Evolutionary conservation across 1,284 basidiomycete genomes (phyloP), one percentile per base, ranked within the genome.

Genomic region (Austroboletus novae-zelandiae): DNA sequence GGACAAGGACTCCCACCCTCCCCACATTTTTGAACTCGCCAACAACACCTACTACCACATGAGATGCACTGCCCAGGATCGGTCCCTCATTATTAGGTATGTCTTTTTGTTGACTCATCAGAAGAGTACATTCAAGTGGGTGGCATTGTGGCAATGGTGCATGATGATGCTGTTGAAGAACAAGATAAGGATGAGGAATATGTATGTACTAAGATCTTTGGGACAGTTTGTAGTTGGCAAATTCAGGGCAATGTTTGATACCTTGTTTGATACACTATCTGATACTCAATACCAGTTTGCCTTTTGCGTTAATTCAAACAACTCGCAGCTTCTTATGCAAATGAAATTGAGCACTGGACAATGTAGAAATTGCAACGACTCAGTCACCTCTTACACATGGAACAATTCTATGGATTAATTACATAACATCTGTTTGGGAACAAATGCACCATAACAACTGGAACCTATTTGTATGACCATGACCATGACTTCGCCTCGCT

Each of bases 11-110:
- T 61, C 60, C 5, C 73, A 88, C 0, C 80, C 83, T 0, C 91
- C 91, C 2, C 92, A 94, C 65, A 85, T 98, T 48, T 98, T 96
- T 70, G 86, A 92, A 56, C 77, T 91, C 35, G 90, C 91, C 8
- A 88, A 94, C 65, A 88, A 90, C 72, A 88, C 92, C 11, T 98
- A 97, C 74, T 98, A 94, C 69, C 94, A 98, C 72, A 98, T 98
- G 94, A 79, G 85, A 45, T 78, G 96, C 58, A 98, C 95, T 0
- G 82, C 84, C 1, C 92, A 97, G 74, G 96, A 99, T 71, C 94
- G 98, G 73, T 84, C 86, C 53, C 80, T 99, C 36, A 68, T 96
- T 34, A 76, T 96, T 58, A 89, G 76, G 93, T 94, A 67, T 59
- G 84, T 11, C 17, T 14, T 44, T 6, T 96, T 94, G 0, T 97